A percentile compares a stretch with the other conserved stretches of the same genome.
Evolutionary conservation across 2,329 filamentous ascomycete species (phyloP).

Genomic region (Epichloe glyceriae): DNA sequence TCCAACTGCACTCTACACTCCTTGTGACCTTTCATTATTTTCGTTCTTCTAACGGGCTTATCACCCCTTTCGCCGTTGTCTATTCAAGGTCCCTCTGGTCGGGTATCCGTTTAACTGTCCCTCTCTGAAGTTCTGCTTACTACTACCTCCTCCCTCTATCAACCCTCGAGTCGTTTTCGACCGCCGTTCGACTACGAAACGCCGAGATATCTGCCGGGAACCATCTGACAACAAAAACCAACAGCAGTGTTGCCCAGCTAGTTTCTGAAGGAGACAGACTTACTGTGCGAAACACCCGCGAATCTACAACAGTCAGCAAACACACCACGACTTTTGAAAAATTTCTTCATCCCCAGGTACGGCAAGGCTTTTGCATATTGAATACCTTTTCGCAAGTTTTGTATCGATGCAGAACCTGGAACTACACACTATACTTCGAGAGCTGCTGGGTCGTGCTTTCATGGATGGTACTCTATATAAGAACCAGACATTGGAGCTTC

Average conservation of each 20-base stretch:
- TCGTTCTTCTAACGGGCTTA: neutral
- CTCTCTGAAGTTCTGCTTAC: neutral
- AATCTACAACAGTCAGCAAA: neutral
- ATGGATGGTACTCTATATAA: too few relatives aligned
- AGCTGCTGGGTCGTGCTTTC: too few relatives aligned
- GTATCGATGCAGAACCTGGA: too few relatives aligned
- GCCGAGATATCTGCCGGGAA: neutral
- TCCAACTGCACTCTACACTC: constrained; percentile 6
- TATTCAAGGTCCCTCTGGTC: neutral
- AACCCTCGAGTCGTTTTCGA: neutral
- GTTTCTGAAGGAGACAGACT: constrained; percentile 12
- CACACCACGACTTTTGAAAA: neutral
- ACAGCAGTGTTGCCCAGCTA: constrained; percentile 10
- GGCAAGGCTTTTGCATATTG: neutral
- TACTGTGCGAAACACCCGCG: neutral
- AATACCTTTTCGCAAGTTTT: neutral
- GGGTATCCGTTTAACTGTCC: neutral
- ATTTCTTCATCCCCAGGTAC: neutral
- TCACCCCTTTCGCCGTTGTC: neutral
- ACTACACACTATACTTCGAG: too few relatives aligned
- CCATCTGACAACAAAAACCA: neutral
- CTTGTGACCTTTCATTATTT: neutral
- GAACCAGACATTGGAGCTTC: too few relatives aligned
- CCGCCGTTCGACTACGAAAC: neutral
- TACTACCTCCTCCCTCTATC: neutral